phyloP scores from a whole-genome alignment of 1,284 basidiomycete genomes.

The Trametes polyzona region DNA sequence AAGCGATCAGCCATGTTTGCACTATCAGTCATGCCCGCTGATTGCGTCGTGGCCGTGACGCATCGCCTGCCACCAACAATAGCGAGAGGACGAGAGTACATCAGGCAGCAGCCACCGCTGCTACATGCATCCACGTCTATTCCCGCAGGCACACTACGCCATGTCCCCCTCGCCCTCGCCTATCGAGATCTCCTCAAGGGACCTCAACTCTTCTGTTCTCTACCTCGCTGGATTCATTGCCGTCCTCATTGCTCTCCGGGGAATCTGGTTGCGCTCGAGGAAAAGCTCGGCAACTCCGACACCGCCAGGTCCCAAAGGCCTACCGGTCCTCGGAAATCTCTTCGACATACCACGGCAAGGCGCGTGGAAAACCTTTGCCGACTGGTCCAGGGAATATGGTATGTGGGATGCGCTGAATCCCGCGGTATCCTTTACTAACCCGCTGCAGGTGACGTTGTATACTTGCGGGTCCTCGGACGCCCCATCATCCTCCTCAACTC shows the following conservation, averaged over 20 bases:
- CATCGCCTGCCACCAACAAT: no score
- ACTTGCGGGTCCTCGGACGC: slow-evolving; percentile 19
- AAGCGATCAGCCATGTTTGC: no score
- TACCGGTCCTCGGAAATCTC: slow-evolving; percentile 66
- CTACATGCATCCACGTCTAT: neutral
- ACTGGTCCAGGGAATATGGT: slow-evolving; percentile 37
- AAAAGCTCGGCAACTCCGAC: slow-evolving; percentile 26
- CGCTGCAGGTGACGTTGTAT: slow-evolving; percentile 25
- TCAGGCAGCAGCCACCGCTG: neutral
- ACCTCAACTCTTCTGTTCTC: neutral
- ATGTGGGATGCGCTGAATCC: neutral
- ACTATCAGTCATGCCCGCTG: no score
- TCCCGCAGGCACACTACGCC: neutral
- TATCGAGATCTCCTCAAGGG: neutral
- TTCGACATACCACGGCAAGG: slow-evolving; percentile 57
- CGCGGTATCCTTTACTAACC: neutral
- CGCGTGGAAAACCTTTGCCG: slow-evolving; percentile 37
- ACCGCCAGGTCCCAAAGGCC: slow-evolving; percentile 62
- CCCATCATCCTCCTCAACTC: slow-evolving; percentile 46
- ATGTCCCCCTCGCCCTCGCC: neutral
- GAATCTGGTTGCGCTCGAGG: neutral
- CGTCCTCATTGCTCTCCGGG: neutral
- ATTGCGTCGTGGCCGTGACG: no score
- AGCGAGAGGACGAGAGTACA: neutral
- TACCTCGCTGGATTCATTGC: neutral